Conservation (phyloP, 73 alveolate species). For the Stentor coeruleus region DNA sequence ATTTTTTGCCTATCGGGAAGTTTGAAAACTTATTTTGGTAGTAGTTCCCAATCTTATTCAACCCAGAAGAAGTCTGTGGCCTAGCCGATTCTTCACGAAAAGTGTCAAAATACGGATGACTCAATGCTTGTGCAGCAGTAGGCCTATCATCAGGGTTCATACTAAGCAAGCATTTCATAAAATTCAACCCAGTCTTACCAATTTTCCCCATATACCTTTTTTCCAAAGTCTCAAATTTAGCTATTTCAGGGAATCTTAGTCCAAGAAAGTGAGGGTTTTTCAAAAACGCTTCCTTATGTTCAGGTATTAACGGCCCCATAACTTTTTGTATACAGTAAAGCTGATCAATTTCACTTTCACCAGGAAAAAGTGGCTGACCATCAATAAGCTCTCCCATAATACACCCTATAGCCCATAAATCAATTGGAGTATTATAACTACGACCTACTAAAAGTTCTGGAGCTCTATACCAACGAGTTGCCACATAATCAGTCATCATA, state of each 20-base stretch:
- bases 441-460: slow-evolving; percentile 40
- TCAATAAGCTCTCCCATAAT: slow-evolving; percentile 12
- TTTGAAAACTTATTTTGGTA: too few relatives aligned
- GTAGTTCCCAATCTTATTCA: too few relatives aligned
- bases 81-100: too few relatives aligned
- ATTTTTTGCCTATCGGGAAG: too few relatives aligned
- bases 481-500: slow-evolving; percentile 53
- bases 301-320: background rate
- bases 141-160: slow-evolving; percentile 84
- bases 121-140: slow-evolving; percentile 76
- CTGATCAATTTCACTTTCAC: background rate
- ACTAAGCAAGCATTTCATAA: slow-evolving; percentile 37
- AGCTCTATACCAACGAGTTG: slow-evolving; percentile 43
- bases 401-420: slow-evolving; percentile 8
- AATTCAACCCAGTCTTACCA: background rate
- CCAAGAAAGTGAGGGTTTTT: slow-evolving; percentile 27
- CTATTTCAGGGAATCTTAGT: background rate
- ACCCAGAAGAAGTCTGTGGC: slow-evolving; percentile 2
- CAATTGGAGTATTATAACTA: background rate
- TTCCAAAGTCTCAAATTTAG: background rate
- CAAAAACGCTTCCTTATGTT: background rate
- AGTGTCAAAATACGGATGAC: slow-evolving; percentile 86
- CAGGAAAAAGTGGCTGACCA: slow-evolving; percentile 3
- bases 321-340: background rate
- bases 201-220: background rate